Base-by-base conservation (phyloP, 2,329 filamentous ascomycete species). In the Epichloe baconii region DNA sequence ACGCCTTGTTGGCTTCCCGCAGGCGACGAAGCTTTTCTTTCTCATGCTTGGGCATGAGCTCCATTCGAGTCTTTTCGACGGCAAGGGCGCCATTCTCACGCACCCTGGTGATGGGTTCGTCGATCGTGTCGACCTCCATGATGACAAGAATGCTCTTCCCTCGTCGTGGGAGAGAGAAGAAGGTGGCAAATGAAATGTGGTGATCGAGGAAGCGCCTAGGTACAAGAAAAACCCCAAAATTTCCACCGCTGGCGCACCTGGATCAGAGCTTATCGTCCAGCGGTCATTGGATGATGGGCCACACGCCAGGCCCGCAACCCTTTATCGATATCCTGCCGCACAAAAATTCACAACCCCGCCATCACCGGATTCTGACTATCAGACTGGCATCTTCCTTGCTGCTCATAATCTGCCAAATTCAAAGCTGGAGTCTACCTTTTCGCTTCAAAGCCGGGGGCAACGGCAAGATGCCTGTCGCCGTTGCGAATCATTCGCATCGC, bases 391-490 rank as follows among this genome's bases (percentile, higher is more conserved):
- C 21, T 36, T 21, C 1, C 4, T 48, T 1, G 19, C n/a, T n/a
- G 45, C 34, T 15, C 4, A 12, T 23, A 6, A n/a, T 2, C 14
- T 21, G 21, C 15, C 15, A 38, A n/a, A 23, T 35, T 74, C 44
- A 31, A 82, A 72, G 55, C 70, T 84, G 80, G 80, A 76, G 71
- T 85, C 83, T 89, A 69, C 88, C 90, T 3, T 94, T 85, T 64
- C 78, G 90, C 70, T 95, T 95, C 72, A 95, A 94, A 75, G 86
- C 85, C 67, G 85, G 85, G 65, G 74, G 80, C 68, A 74, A 76
- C 67, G 76, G 76, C 69, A 86, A 78, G 61, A 93, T 93, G 87
- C 83, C 86, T 64, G 78, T 81, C 69, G 74, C 77, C 54, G 76
- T 79, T 63, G 66, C 75, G 73, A 53, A 54, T 59, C 88, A 97